Base-by-base conservation (phyloP, 352 stramenopile species). In the Blastocystis sp. region DNA sequence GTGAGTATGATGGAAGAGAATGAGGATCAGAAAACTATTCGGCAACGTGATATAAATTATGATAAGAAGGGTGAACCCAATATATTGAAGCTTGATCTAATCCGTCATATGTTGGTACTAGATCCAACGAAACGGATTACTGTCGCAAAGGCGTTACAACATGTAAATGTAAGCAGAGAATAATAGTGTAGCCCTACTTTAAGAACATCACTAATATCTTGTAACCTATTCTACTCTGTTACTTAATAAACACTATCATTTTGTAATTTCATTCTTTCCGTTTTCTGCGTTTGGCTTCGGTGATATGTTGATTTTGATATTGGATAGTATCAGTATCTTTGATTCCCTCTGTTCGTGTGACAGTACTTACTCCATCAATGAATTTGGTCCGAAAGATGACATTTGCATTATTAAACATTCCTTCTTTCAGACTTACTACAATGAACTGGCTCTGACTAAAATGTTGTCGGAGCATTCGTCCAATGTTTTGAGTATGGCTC, bases 361-460 rank as follows among this genome's bases (percentile, higher is more conserved):
- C 96, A 24, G 97, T 97, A n/a, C 95, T 98, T 49, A 99, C 93
- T 42, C 97, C 97, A 89, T 99, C 96, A n/a, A 99, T 95, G 88
- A 99, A 99, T 90, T 98, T 98, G 39, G 97, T 99, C 65, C 96
- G 92, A 91, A 98, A 99, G 67, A 99, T 97, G 5, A 99, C 96
- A 90, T 99, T 99, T 12, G 97, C 97, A 89, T 99, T 99, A 91
- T 98, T 99, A 91, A 99, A 99, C 97, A 99, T 99, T 59, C 97
- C 97, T 91, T 99, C 96, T 90, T 99, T 98, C 24, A 98, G 90
- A 37, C 94, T 98, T 24, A 99, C 97, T 74, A 99, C 96, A 88
- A 99, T 98, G 90, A 99, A 99, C 90, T 99, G 97, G 88, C 95
- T 98, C 88, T 98, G 92, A 42, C 93, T 97, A 89, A 99, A 99